Base-by-base conservation (phyloP, 2,329 filamentous ascomycete species). In the Zalaria sp. region DNA sequence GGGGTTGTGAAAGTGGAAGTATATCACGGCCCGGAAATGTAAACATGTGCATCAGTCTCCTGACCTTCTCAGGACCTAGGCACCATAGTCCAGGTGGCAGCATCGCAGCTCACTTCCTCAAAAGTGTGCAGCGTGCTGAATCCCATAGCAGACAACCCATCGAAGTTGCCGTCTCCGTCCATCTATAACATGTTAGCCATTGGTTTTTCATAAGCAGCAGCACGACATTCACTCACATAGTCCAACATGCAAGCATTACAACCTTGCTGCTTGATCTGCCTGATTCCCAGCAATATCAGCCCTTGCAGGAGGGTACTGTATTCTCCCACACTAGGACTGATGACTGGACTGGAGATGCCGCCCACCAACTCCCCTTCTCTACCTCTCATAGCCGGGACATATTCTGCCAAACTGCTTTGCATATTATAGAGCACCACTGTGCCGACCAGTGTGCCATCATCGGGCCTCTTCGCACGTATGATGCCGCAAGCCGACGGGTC, bases 211-310 rank as follows among this genome's bases (percentile, higher is more conserved):
- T 26, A 7, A 25, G 18, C 27, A 43, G 26, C 27, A 27, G 35
- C 25, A 41, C 2, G 27, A 32, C 28, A 31, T 34, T 32, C 38
- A 69, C 80, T 68, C 64, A 91, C 85, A 75, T 83, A 88, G 58
- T 86, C 85, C 44, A 93, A 61, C 37, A 93, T 67, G 40, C 81
- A 83, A 45, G 78, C 78, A 48, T 74, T 73, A 40, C 81, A 79
- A 46, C 82, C 83, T 56, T 88, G 76, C 51, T 75, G 75, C 60
- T 88, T 89, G 58, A 86, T 83, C 62, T 91, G 85, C 43, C 83
- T 75, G 53, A 91, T 77, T 1, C 83, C 84, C 64, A 93, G 76
- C 46, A 93, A 62, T 9, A 85, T 81, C 48, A 93, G 62, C 0
- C 85, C 85, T 61, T 93, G 85, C 45, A 89, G 70, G 27, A 91